phyloP scores from a whole-genome alignment of 805 yeast genomes.

The baker's yeast (Saccharomyces cerevisiae) region DNA sequence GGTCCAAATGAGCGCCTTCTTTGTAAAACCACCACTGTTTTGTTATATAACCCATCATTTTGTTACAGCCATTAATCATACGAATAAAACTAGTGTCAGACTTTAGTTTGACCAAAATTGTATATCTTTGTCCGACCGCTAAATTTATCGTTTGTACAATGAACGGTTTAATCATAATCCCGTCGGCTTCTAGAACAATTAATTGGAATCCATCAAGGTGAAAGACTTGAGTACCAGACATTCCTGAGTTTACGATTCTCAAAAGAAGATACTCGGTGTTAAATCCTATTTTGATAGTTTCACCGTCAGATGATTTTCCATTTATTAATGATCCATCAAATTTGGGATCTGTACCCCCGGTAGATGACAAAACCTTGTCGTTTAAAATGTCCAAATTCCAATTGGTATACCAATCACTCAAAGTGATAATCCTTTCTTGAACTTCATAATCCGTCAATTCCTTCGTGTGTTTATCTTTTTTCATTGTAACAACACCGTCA shows the following conservation, averaged over 20 bases:
- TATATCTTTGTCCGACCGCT: constrained; percentile 73
- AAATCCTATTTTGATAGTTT: constrained; percentile 33
- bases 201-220: constrained; percentile 46
- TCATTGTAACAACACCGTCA: constrained; percentile 1
- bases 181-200: constrained; percentile 52
- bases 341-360: constrained; percentile 24
- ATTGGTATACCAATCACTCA: constrained; percentile 57
- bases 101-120: constrained; percentile 49
- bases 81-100: constrained; percentile 24
- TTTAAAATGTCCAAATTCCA: constrained; percentile 33
- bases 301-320: constrained; percentile 12
- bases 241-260: constrained; percentile 47
- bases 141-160: constrained; percentile 41
- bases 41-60: constrained; percentile 41
- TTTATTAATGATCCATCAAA: constrained; percentile 22
- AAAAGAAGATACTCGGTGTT: constrained; percentile 38
- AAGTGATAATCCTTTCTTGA: constrained; percentile 47
- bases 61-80: constrained; percentile 46
- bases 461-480: neutral
- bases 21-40: constrained; percentile 21
- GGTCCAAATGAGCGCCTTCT: neutral
- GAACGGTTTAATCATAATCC: constrained; percentile 44
- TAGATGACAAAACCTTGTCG: constrained; percentile 15
- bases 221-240: constrained; percentile 49
- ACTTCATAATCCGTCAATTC: constrained; percentile 21